Percentiles rank a stretch among this genome's conserved stretches.
These are phyloP conservation scores for Akanthomyces muscarius DNA, from an alignment of 2,329 filamentous ascomycete genomes.

Conservation along the genomic window DNA sequence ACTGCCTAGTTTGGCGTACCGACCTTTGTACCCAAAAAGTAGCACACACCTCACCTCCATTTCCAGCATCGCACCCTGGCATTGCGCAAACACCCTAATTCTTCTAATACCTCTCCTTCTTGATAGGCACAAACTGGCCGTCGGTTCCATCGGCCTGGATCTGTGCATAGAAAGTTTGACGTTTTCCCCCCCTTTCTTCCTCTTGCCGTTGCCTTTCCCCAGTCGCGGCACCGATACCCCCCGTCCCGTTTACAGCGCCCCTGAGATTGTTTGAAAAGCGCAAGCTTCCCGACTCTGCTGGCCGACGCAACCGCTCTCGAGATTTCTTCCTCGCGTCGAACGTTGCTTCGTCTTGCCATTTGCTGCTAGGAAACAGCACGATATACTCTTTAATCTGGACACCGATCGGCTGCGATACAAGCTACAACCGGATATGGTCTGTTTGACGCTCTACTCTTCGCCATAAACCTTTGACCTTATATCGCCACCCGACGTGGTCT, in stretches of 20 bases:
- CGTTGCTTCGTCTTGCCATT: neutral
- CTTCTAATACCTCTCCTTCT: conserved; percentile 2
- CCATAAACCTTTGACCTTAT: neutral
- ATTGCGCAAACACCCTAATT: conserved; percentile 3
- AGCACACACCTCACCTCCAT: conserved; percentile 10
- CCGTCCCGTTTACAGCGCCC: conserved; percentile 14
- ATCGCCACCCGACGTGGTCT: neutral
- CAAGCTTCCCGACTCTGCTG: conserved; percentile 6
- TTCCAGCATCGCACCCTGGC: conserved; percentile 9
- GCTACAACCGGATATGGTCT: conserved; percentile 13
- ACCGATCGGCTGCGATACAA: neutral
- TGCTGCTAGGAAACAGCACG: neutral
- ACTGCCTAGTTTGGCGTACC: conserved; percentile 5
- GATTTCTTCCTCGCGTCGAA: neutral
- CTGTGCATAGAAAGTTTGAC: neutral
- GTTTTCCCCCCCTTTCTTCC: neutral
- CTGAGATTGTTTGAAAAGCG: conserved; percentile 11
- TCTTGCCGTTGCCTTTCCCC: neutral
- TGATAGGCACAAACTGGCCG: neutral
- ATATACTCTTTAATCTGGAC: neutral
- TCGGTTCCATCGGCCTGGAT: neutral
- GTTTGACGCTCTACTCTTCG: conserved; percentile 8
- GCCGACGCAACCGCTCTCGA: conserved; percentile 4
- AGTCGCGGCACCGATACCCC: conserved; percentile 16
- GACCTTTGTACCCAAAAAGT: neutral